Conservation (phyloP, 148 eudicot species). For the Polygonum aviculare region DNA sequence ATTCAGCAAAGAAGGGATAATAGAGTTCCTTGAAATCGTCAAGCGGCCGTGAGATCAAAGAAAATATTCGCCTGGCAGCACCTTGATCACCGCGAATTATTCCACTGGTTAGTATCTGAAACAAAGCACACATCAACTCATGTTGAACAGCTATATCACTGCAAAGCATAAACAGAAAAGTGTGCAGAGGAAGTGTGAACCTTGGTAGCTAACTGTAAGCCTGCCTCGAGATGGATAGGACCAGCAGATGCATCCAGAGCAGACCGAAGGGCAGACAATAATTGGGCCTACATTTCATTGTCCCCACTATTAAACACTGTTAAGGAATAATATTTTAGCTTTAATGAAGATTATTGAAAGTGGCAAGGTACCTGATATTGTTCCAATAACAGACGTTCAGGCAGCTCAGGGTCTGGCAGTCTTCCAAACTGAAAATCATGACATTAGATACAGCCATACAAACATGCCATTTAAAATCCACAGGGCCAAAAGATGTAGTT, state of each 20-base stretch:
- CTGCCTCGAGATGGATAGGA: constrained; percentile 87
- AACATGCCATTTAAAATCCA: background rate
- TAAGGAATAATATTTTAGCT: background rate
- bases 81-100: constrained; percentile 82
- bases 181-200: constrained; percentile 18
- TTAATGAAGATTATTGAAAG: background rate
- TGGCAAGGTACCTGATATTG: constrained; percentile 73
- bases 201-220: constrained; percentile 95
- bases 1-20: constrained; percentile 97
- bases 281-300: constrained; percentile 57
- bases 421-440: constrained; percentile 60
- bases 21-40: constrained; percentile 87
- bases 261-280: constrained; percentile 93
- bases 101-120: constrained; percentile 78
- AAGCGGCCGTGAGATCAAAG: constrained; percentile 78
- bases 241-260: constrained; percentile 80
- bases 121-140: constrained; percentile 15
- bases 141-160: background rate
- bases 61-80: constrained; percentile 84
- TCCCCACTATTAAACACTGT: background rate
- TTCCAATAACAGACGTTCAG: constrained; percentile 77
- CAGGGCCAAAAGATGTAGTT: background rate
- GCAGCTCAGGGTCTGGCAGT: constrained; percentile 83
- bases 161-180: constrained; percentile 1
- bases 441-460: background rate